phyloP scores from a whole-genome alignment of 108 stramenopile genomes.

The Skeletonema costatum region DNA sequence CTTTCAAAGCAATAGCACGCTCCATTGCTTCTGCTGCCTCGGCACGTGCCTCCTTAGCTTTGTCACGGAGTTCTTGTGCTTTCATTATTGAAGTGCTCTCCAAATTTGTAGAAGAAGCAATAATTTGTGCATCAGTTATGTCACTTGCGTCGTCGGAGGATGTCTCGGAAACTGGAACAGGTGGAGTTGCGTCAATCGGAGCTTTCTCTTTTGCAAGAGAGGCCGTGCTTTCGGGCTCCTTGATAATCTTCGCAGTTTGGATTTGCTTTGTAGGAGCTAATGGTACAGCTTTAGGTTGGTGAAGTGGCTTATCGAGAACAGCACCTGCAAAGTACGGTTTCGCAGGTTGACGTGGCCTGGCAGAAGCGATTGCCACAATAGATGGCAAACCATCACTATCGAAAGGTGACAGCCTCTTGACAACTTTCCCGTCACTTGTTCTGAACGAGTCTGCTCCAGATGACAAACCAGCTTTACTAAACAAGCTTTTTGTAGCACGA shows the following conservation, averaged over 20 bases:
- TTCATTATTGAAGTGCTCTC: background rate
- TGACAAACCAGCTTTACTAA: background rate
- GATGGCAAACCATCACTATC: background rate
- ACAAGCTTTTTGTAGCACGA: conserved; percentile 11
- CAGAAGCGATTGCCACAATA: background rate
- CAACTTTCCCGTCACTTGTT: conserved; percentile 6
- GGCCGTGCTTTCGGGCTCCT: background rate
- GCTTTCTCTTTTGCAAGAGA: background rate
- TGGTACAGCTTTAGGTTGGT: background rate
- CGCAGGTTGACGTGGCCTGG: background rate
- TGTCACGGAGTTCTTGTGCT: conserved; percentile 25
- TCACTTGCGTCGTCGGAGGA: background rate
- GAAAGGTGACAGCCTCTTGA: background rate
- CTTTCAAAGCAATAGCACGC: conserved; percentile 24
- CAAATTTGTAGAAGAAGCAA: background rate
- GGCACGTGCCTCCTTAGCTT: conserved; percentile 15
- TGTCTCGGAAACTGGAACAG: conserved; percentile 28
- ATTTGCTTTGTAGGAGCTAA: background rate
- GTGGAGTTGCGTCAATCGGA: conserved; percentile 14
- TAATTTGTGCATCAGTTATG: background rate
- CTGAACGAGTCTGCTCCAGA: background rate
- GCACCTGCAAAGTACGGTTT: conserved; percentile 4
- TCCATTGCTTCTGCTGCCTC: conserved; percentile 35
- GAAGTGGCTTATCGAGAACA: background rate
- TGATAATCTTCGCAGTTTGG: background rate